These are phyloP conservation scores for Yamadazyma pseudoaaseri DNA, from an alignment of 1,139 yeast species.

Conservation along the genomic window DNA sequence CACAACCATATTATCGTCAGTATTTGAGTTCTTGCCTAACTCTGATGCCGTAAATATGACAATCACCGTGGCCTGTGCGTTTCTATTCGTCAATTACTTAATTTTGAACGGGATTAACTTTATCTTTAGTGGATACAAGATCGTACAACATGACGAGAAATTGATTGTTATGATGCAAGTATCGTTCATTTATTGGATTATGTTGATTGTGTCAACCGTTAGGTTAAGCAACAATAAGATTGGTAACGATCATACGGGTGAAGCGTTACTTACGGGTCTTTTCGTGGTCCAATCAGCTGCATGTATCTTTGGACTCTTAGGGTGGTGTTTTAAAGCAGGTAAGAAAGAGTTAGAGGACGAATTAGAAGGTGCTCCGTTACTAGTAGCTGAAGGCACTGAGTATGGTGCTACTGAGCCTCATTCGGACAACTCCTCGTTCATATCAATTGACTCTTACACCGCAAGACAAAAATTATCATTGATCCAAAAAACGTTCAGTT, in stretches of 20 bases:
- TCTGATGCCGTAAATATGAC: conserved; percentile 42
- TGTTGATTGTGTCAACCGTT: conserved; percentile 41
- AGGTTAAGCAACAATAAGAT: conserved; percentile 43
- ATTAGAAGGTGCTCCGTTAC: conserved; percentile 28
- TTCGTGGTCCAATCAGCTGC: conserved; percentile 53
- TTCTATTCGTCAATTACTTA: conserved; percentile 54
- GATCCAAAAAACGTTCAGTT: conserved; percentile 48
- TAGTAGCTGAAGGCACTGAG: conserved; percentile 17
- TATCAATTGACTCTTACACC: conserved; percentile 15
- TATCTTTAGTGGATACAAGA: conserved; percentile 45
- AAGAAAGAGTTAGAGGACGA: conserved; percentile 15
- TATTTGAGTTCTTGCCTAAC: conserved; percentile 53
- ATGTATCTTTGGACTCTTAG: conserved; percentile 53
- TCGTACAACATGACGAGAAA: conserved; percentile 68
- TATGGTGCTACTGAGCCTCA: conserved; percentile 22
- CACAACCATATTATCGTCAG: conserved; percentile 17
- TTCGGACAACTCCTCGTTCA: conserved; percentile 18
- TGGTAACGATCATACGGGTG: conserved; percentile 59
- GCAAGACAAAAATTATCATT: conserved; percentile 14
- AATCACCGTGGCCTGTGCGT: conserved; percentile 44
- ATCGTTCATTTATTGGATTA: conserved; percentile 56
- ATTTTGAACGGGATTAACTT: conserved; percentile 47
- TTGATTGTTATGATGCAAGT: conserved; percentile 61
- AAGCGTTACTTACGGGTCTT: conserved; percentile 50
- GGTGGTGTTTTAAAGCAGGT: conserved; percentile 38